phyloP scores from a whole-genome alignment of 2,329 filamentous ascomycete genomes.

The Pezicula carpinea region DNA sequence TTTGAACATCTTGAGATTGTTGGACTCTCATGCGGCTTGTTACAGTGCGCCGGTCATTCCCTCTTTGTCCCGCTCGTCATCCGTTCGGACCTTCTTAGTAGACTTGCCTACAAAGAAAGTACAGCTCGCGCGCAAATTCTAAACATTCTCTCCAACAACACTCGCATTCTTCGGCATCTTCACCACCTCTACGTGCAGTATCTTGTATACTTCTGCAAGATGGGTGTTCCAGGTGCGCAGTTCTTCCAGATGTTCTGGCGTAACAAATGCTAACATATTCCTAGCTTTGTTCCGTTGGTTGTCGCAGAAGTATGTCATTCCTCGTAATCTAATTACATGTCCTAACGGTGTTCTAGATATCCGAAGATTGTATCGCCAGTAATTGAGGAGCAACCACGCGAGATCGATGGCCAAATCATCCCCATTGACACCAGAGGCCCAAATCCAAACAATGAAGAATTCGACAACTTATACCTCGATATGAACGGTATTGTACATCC shows the following conservation, averaged over 20 bases:
- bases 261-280: slow-evolving; percentile 5
- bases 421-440: slow-evolving; percentile 79
- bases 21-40: not conserved
- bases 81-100: not conserved
- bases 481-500: slow-evolving; percentile 99
- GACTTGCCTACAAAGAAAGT: not conserved
- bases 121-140: no score
- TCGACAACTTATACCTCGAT: slow-evolving; percentile 96
- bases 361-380: slow-evolving; percentile 95
- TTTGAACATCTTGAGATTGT: not conserved
- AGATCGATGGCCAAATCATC: slow-evolving; percentile 77
- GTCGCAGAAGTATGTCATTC: slow-evolving; percentile 96
- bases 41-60: not conserved
- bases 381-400: slow-evolving; percentile 76
- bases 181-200: not conserved
- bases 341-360: slow-evolving; percentile 42
- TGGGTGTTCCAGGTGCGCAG: slow-evolving; percentile 27
- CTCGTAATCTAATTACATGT: slow-evolving; percentile 46
- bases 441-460: slow-evolving; percentile 96
- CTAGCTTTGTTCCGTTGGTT: slow-evolving; percentile 72
- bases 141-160: not conserved
- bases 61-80: not conserved
- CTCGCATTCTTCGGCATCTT: not conserved
- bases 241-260: not conserved
- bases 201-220: slow-evolving; percentile 6